phyloP scores from a whole-genome alignment of 352 stramenopile genomes.

The Phytopythium chamaehyphon region DNA sequence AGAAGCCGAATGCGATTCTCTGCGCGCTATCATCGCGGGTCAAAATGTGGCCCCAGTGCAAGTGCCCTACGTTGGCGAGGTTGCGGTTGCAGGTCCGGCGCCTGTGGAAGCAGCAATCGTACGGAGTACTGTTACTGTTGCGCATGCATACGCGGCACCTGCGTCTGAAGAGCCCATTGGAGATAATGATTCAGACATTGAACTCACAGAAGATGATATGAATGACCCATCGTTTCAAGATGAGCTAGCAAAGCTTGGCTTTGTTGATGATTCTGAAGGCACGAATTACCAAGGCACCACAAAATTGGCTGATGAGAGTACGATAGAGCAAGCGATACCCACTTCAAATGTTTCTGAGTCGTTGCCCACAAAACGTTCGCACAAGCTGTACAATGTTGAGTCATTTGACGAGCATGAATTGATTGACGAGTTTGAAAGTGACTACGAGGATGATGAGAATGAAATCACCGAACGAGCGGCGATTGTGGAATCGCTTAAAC shows the following conservation, averaged over 20 bases:
- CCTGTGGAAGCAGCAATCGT: background rate
- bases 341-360: background rate
- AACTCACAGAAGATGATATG: slow-evolving; percentile 60
- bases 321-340: background rate
- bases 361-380: background rate
- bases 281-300: background rate
- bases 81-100: too few relatives aligned
- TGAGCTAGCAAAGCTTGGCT: slow-evolving; percentile 39
- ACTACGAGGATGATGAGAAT: background rate
- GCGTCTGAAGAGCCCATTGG: slow-evolving; percentile 2
- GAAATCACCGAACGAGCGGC: too few relatives aligned
- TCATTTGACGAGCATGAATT: slow-evolving; percentile 55
- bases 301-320: background rate
- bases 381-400: slow-evolving; percentile 4
- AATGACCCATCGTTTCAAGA: slow-evolving; percentile 44
- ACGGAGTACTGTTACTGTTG: slow-evolving; percentile 4
- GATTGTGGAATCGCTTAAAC: too few relatives aligned
- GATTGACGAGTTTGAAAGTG: slow-evolving; percentile 46
- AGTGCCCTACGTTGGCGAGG: background rate
- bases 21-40: background rate
- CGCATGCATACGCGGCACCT: slow-evolving; percentile 12
- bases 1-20: slow-evolving; percentile 23
- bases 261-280: slow-evolving; percentile 2
- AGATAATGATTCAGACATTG: slow-evolving; percentile 24
- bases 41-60: background rate